Base-by-base conservation (phyloP, 768 basidiomycete genomes). In the Pilatotrama ljubarskyi region DNA sequence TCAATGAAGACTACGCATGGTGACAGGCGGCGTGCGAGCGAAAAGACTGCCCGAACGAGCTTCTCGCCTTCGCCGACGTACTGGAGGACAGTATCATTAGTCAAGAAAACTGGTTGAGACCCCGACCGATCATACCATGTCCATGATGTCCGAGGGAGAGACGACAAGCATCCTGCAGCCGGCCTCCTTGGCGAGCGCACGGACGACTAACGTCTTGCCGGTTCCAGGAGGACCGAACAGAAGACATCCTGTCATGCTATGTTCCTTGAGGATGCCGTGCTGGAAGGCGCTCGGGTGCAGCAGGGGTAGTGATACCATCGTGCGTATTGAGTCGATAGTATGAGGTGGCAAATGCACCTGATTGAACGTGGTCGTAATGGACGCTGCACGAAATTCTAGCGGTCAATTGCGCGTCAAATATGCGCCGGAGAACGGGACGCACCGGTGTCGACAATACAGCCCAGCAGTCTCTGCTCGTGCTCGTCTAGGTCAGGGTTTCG, bases 1-100 rank as follows among this genome's bases (percentile, higher is more conserved):
- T 98, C 95, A 59, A 98, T 76, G 77, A 98, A 98, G 36, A 98
- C 82, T 47, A 98, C 93, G 64, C 94, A 96, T 3, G 95, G 95
- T 0, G 93, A 89, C 7, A 97, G 73, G 42, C 84, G 81, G 36
- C 95, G 83, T 4, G 95, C 95, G 15, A 98, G 81, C 35, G 86
- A 84, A 74, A 98, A 98, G 17, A 95, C 88, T 0, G 91, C 91
- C 57, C 86, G 85, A 36, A 97, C 95, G 17, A 93, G 84, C 69
- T 94, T 93, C 69, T 94, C 91, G 43, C 90, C 91, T 76, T 94
- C 91, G 18, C 91, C 91, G 38, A 92, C 90, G 72, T 93, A 93
- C 91, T 92, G 60, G 17, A 36, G 22, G 36, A 26, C 43, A 46
- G 22, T 8, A 41, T 17, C 1, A 40, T 57, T 37, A 60, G 48